These are phyloP conservation scores for Euphorbia pulcherrima DNA, from an alignment of 345 rosid species.

Conservation along the genomic window DNA sequence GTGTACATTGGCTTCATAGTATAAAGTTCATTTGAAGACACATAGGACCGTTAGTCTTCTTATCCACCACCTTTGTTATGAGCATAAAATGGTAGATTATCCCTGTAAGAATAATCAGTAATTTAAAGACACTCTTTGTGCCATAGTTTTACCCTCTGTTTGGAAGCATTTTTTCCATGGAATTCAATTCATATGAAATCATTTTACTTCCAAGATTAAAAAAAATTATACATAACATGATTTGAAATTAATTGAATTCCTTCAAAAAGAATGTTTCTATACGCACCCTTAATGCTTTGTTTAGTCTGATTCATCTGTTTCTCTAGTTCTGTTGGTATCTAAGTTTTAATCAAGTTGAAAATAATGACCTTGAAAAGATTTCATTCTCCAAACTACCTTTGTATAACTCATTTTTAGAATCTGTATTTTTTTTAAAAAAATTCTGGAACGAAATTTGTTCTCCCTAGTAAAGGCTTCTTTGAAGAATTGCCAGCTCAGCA, in stretches of 20 bases:
- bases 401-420: not conserved
- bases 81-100: not conserved
- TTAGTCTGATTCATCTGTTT: not conserved
- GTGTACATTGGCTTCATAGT: not conserved
- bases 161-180: no score
- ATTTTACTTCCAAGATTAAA: no score
- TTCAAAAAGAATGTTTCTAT: no score
- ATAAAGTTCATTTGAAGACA: not conserved
- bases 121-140: not conserved
- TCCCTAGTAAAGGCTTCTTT: not conserved
- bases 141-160: not conserved
- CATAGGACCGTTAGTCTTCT: not conserved
- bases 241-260: no score
- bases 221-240: no score
- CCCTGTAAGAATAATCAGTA: not conserved
- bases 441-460: not conserved
- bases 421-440: not conserved
- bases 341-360: not conserved
- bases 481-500: not conserved
- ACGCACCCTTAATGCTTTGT: not conserved
- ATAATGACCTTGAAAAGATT: not conserved
- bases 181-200: no score
- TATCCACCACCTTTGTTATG: not conserved
- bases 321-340: not conserved
- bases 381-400: not conserved